phyloP scores from a whole-genome alignment of 495 filamentous ascomycete species.

The Penicillium goetzii region DNA sequence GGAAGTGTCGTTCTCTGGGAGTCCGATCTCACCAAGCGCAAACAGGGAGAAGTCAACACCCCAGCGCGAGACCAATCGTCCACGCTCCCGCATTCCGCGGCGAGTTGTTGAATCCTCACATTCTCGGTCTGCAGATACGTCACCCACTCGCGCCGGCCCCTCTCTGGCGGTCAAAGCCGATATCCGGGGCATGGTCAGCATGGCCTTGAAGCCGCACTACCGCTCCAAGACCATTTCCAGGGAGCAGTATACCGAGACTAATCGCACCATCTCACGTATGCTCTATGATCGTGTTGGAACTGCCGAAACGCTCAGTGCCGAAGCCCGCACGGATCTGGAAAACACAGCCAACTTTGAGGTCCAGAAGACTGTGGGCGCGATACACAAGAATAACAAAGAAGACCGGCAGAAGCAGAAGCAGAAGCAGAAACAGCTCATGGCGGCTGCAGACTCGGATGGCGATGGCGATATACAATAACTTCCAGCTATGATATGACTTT shows the following conservation, averaged over 20 bases:
- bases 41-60: constrained; percentile 20
- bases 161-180: constrained; percentile 76
- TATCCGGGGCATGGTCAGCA: constrained; percentile 79
- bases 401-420: constrained; percentile 16
- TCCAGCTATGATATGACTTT: constrained; percentile 21
- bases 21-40: constrained; percentile 27
- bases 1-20: constrained; percentile 43
- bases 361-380: constrained; percentile 58
- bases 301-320: constrained; percentile 57
- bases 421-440: constrained; percentile 34
- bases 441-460: constrained; percentile 27
- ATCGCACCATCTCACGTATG: constrained; percentile 77
- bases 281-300: constrained; percentile 82
- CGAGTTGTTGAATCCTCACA: constrained; percentile 29
- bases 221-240: constrained; percentile 68
- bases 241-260: constrained; percentile 86
- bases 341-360: constrained; percentile 75
- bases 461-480: constrained; percentile 33
- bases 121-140: constrained; percentile 56
- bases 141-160: constrained; percentile 58
- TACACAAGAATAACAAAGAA: constrained; percentile 29
- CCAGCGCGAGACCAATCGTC: constrained; percentile 16
- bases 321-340: constrained; percentile 65
- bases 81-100: constrained; percentile 42
- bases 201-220: constrained; percentile 76